Base-by-base conservation (phyloP, 805 yeast genomes). In the Yamadazyma paraphyllophila region DNA sequence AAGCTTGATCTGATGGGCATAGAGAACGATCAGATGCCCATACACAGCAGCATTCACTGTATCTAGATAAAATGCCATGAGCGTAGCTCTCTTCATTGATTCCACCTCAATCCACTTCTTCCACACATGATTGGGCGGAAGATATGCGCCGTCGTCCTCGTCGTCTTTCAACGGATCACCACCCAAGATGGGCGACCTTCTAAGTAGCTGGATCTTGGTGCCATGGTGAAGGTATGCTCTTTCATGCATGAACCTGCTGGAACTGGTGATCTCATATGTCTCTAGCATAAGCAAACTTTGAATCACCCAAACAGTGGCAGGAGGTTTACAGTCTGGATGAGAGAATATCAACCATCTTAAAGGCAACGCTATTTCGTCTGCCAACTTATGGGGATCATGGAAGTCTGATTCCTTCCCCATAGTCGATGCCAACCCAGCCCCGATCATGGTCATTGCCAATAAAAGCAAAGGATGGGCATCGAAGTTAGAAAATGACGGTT, bases 161-260 rank as follows among this genome's bases (percentile, higher is more conserved):
- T 51, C 54, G 24, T 48, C 54, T 46, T 61, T 65, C 30, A 61
- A 54, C 0, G 74, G 74, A 43, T 69, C 74, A 11, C 75, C 74
- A 7, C 74, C 77, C 11, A 70, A 50, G 10, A 69, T 43, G n/a
- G 62, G 62, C 13, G 57, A 49, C 37, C 63, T 45, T 35, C 63
- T 42, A 7, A 60, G 46, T 10, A 62, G 36, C 43, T 61, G 65
- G 13, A 62, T 58, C 46, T 62, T 62, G n/a, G 94, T 82, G 4
- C 94, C 96, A 61, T 88, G 96, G 56, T 88, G 94, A n/a, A 88
- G 67, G 60, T 83, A 88, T 0, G 88, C 83, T 38, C 96, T 63
- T 60, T 87, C 96, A 60, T 88, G 96, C 42, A 85, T 58, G 32
- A 63, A 65, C 50, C 96, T 66, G 31, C 77, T 74, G 0, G 87